A percentile compares a stretch with the other conserved stretches of the same genome.
These are phyloP conservation scores for Hypoxylon subgilvum DNA, from an alignment of 495 filamentous ascomycete species.

Conservation along the genomic window DNA sequence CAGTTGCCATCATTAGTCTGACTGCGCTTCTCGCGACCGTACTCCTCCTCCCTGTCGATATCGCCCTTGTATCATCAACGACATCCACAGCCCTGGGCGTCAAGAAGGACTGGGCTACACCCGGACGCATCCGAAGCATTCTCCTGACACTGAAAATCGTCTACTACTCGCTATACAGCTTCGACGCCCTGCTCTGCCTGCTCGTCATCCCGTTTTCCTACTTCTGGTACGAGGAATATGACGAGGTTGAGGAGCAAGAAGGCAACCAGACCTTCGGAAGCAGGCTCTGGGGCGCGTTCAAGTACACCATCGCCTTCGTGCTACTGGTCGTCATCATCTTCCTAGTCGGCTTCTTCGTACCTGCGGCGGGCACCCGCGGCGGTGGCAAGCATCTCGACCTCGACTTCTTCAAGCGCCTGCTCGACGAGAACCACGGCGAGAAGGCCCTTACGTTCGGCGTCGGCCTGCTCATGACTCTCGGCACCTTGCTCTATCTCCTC, in stretches of 20 bases:
- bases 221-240: conserved; percentile 98
- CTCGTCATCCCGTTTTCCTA: conserved; percentile 93
- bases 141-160: conserved; percentile 79
- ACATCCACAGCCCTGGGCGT: conserved; percentile 73
- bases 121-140: conserved; percentile 75
- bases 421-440: conserved; percentile 88
- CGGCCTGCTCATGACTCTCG: conserved; percentile 82
- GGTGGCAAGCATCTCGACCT: conserved; percentile 71
- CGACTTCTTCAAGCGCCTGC: conserved; percentile 87
- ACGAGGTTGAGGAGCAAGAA: conserved; percentile 79
- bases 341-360: conserved; percentile 90
- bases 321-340: conserved; percentile 81
- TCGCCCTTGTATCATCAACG: conserved; percentile 91
- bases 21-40: conserved; percentile 89
- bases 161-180: conserved; percentile 89
- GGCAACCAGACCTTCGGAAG: conserved; percentile 71
- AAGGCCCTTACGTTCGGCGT: conserved; percentile 87
- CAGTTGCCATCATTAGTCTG: conserved; percentile 83
- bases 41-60: conserved; percentile 90
- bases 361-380: conserved; percentile 67
- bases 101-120: conserved; percentile 94
- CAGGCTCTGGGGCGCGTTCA: conserved; percentile 80
- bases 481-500: conserved; percentile 80
- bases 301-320: conserved; percentile 89
- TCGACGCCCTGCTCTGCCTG: conserved; percentile 90